Evolutionary conservation across 176 grass and related monocot species (phyloP).

Genomic region (Juncus effusus): DNA sequence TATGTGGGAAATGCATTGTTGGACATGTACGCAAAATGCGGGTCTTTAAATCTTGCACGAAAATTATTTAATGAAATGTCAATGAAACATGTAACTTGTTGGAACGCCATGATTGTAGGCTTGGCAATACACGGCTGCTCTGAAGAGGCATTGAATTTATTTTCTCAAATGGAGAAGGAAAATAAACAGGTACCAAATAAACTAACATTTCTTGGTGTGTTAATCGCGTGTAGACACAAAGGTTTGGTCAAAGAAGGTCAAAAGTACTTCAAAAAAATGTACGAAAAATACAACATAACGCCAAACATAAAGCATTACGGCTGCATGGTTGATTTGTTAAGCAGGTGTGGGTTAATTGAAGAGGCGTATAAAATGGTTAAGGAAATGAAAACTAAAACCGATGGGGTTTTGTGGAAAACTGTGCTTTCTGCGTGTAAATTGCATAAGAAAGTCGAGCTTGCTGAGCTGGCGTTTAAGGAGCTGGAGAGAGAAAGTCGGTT

Average conservation of each 20-base stretch:
- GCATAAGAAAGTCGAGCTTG: constrained; percentile 35
- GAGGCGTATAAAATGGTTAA: constrained; percentile 64
- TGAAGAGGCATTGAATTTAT: constrained; percentile 44
- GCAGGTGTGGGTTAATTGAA: constrained; percentile 41
- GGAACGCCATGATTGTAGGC: constrained; percentile 62
- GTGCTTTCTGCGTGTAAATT: constrained; percentile 58
- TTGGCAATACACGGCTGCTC: constrained; percentile 56
- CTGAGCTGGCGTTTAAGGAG: constrained; percentile 35
- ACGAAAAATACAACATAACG: constrained; percentile 38
- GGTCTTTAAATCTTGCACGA: constrained; percentile 37
- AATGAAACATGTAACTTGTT: constrained; percentile 48
- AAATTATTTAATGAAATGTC: constrained; percentile 48
- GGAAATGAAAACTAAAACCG: constrained; percentile 37
- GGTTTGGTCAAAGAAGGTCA: constrained; percentile 52
- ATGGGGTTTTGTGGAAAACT: constrained; percentile 59
- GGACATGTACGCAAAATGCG: constrained; percentile 81
- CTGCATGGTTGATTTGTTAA: constrained; percentile 73
- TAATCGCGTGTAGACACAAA: constrained; percentile 68
- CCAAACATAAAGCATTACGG: constrained; percentile 68
- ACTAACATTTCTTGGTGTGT: constrained; percentile 50
- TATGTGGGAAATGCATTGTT: constrained; percentile 58
- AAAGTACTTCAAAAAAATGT: constrained; percentile 47
- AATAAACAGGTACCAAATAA: constrained; percentile 34
- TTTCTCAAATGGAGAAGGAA: constrained; percentile 41
- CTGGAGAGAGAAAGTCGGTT: constrained; percentile 25